Evolutionary conservation across 257 asterid genomes (phyloP).

Genomic region (Solanum medicagineum): DNA sequence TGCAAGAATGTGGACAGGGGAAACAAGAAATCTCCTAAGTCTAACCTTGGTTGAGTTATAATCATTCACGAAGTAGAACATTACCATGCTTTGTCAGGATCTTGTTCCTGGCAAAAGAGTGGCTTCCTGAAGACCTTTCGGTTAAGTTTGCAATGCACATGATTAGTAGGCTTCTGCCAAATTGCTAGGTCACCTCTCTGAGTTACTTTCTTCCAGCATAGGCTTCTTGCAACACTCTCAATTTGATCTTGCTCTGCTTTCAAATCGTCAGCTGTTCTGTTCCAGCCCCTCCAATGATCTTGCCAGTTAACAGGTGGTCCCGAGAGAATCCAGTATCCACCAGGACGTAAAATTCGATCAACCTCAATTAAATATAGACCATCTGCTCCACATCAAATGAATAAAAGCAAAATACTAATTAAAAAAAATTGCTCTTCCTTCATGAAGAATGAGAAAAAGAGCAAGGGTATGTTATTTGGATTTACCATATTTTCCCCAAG

Average conservation of each 20-base stretch:
- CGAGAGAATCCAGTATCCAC: constrained; percentile 90
- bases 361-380: constrained; percentile 86
- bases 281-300: constrained; percentile 77
- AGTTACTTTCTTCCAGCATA: constrained; percentile 77
- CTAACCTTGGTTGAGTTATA: background rate
- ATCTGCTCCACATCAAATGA: constrained; percentile 26
- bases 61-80: background rate
- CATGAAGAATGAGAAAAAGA: background rate
- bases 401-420: background rate
- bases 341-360: constrained; percentile 82
- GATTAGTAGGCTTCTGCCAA: constrained; percentile 87
- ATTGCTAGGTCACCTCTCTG: constrained; percentile 69
- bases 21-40: background rate
- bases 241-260: constrained; percentile 55
- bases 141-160: constrained; percentile 50
- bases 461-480: background rate
- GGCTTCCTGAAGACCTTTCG: constrained; percentile 61
- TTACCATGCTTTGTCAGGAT: constrained; percentile 83
- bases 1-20: background rate
- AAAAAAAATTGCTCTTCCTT: background rate
- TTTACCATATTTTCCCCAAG: constrained; percentile 76
- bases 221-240: constrained; percentile 57
- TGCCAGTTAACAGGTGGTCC: constrained; percentile 95
- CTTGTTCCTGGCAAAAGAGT: constrained; percentile 45
- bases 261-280: constrained; percentile 42